phyloP scores from a whole-genome alignment of 2,329 filamentous ascomycete genomes.

The Trichoderma brevicompactum region DNA sequence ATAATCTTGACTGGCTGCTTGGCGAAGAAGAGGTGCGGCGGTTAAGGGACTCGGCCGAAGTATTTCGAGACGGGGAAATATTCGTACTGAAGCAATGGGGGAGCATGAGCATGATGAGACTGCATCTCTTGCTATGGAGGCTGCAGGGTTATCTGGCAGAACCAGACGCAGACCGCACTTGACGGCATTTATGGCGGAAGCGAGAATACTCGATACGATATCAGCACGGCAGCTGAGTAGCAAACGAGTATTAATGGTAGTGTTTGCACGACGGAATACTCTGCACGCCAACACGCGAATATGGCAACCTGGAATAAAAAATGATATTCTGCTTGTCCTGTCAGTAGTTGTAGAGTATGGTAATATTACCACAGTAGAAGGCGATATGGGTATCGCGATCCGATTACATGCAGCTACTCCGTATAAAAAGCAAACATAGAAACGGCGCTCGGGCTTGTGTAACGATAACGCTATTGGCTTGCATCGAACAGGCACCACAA shows the following conservation, averaged over 20 bases:
- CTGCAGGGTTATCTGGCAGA: slow-evolving; percentile 57
- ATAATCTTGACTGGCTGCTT: slow-evolving; percentile 57
- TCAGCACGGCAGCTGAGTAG: not conserved
- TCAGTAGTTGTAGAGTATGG: too few species aligned
- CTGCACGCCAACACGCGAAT: too few species aligned
- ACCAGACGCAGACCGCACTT: not conserved
- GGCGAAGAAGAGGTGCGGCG: slow-evolving; percentile 51
- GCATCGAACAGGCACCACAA: too few species aligned
- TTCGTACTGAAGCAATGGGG: slow-evolving; percentile 49
- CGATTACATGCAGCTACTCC: too few species aligned
- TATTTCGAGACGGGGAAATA: slow-evolving; percentile 46
- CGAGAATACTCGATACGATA: not conserved
- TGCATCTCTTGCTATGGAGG: slow-evolving; percentile 61
- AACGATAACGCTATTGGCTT: too few species aligned
- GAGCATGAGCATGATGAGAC: slow-evolving; percentile 45
- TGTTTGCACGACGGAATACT: not conserved
- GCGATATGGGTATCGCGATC: too few species aligned
- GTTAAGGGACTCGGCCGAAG: slow-evolving; percentile 43
- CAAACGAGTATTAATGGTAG: not conserved
- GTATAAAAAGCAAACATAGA: too few species aligned
- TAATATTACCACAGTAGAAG: too few species aligned
- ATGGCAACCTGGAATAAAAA: too few species aligned
- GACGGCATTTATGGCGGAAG: not conserved
- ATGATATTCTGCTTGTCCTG: too few species aligned
- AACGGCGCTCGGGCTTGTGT: too few species aligned